A percentile compares a stretch with the other conserved stretches of the same genome.
Evolutionary conservation across 257 asterid genomes (phyloP).

Genomic region (Osmanthus fragrans): DNA sequence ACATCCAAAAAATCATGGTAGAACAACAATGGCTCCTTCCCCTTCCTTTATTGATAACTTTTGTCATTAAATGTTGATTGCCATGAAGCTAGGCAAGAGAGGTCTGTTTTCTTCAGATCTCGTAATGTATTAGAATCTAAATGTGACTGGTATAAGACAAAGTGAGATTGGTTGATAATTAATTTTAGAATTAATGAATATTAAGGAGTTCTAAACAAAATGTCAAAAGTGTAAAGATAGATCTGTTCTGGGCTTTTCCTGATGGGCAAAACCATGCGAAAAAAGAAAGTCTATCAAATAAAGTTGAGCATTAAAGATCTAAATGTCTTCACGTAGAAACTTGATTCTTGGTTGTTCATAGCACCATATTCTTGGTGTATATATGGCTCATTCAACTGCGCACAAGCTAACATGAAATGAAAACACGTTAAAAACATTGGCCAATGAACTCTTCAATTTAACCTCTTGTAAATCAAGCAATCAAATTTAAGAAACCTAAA

Average conservation of each 20-base stretch:
- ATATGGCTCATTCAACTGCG: constrained; percentile 5
- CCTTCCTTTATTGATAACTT: background rate
- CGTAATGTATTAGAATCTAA: background rate
- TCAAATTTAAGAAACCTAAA: background rate
- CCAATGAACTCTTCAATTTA: background rate
- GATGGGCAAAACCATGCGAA: constrained; percentile 9
- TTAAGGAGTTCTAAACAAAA: background rate
- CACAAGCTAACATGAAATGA: constrained; percentile 8
- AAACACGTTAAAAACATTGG: background rate
- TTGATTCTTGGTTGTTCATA: background rate
- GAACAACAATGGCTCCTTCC: background rate
- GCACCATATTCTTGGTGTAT: background rate
- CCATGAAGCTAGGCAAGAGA: background rate
- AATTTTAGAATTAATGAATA: background rate
- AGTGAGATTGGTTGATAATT: background rate
- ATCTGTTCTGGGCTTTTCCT: background rate
- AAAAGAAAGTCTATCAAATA: background rate
- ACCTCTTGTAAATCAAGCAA: background rate
- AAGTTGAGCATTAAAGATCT: background rate
- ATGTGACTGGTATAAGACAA: background rate
- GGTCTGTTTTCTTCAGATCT: background rate
- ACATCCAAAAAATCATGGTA: background rate
- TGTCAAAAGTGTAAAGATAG: background rate
- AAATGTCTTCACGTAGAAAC: background rate
- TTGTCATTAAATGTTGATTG: background rate